A percentile compares a stretch with the other conserved stretches of the same genome.
phyloP scores from a whole-genome alignment of 345 rosid genomes.

The Eucalyptus pauciflora region DNA sequence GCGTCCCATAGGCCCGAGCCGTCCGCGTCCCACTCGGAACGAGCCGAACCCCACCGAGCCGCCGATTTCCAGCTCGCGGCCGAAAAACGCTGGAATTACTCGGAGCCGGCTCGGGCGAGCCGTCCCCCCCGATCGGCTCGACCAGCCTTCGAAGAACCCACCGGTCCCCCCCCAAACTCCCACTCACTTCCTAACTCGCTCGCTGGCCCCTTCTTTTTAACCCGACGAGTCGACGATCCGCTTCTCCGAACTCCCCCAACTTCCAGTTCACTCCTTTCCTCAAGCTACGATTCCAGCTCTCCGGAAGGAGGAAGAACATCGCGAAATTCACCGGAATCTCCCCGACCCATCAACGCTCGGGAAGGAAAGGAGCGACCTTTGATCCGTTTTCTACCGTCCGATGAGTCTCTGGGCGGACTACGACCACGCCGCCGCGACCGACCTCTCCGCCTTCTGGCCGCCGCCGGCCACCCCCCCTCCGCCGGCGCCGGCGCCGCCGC shows the following conservation, averaged over 20 bases:
- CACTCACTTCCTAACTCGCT: neutral
- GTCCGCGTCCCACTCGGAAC: neutral
- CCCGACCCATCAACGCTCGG: neutral
- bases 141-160: neutral
- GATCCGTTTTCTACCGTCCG: neutral
- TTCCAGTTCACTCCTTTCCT: neutral
- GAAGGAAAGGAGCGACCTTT: neutral
- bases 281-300: neutral
- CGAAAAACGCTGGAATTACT: neutral
- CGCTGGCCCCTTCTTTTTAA: neutral
- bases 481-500: neutral
- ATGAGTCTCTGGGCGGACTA: neutral
- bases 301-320: neutral
- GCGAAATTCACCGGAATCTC: neutral
- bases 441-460: neutral
- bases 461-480: neutral
- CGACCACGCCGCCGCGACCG: neutral
- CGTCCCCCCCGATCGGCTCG: neutral
- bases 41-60: neutral
- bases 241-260: neutral
- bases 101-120: neutral
- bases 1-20: too few relatives aligned
- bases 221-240: neutral
- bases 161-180: too few relatives aligned
- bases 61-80: neutral